phyloP scores from a whole-genome alignment of 73 alveolate species.

The Paramecium primaurelia region DNA sequence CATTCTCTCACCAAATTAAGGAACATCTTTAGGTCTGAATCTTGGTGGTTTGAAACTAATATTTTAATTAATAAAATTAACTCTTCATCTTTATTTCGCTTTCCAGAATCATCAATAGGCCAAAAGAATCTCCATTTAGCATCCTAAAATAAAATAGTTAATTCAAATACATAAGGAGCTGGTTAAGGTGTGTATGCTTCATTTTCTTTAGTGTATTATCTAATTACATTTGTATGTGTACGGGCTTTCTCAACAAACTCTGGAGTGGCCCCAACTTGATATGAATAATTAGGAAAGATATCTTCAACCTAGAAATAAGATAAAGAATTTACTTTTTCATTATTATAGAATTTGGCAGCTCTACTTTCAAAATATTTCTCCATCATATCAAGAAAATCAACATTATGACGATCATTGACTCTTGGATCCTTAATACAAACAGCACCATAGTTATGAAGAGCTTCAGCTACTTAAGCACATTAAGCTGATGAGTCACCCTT shows the following conservation, averaged over 20 bases:
- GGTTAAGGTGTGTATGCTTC: slow-evolving; percentile 90
- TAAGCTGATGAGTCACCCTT: slow-evolving; percentile 56
- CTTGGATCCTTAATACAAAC: slow-evolving; percentile 86
- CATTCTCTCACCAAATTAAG: slow-evolving; percentile 77
- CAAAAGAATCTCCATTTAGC: slow-evolving; percentile 95
- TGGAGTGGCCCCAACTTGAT: slow-evolving; percentile 91
- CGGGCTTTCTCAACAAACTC: slow-evolving; percentile 86
- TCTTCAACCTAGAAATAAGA: slow-evolving; percentile 61
- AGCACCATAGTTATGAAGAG: slow-evolving; percentile 80
- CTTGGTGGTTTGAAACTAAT: slow-evolving; percentile 61
- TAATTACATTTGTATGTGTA: slow-evolving; percentile 69
- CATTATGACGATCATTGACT: slow-evolving; percentile 75
- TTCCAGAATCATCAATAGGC: slow-evolving; percentile 75
- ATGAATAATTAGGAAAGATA: slow-evolving; percentile 74
- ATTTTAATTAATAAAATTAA: not conserved
- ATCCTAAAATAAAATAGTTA: slow-evolving; percentile 55
- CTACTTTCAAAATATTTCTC: slow-evolving; percentile 76
- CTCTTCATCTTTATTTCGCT: slow-evolving; percentile 61
- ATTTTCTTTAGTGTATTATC: slow-evolving; percentile 65
- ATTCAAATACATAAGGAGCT: slow-evolving; percentile 62
- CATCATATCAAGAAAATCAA: slow-evolving; percentile 77
- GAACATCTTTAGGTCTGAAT: slow-evolving; percentile 78
- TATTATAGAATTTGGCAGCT: slow-evolving; percentile 70
- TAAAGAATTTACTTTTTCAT: slow-evolving; percentile 3
- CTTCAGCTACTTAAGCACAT: slow-evolving; percentile 80